phyloP scores from a whole-genome alignment of 2,329 filamentous ascomycete genomes.

The Fonsecaea nubica region DNA sequence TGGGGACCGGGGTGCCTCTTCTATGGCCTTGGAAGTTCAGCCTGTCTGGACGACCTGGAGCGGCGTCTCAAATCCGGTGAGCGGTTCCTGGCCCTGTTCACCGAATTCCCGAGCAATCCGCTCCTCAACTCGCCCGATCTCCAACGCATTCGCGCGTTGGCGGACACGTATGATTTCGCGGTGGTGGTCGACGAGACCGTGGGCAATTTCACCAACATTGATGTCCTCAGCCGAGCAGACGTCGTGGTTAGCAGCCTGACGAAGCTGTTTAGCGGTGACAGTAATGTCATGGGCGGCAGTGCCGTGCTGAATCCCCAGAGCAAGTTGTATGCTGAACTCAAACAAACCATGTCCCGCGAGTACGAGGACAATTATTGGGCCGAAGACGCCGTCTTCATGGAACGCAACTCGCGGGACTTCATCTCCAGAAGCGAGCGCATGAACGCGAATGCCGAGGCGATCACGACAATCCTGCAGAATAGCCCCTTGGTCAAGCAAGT shows the following conservation, averaged over 20 bases:
- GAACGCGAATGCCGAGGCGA: slow-evolving; percentile 82
- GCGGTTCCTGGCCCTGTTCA: slow-evolving; percentile 82
- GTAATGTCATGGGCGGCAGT: slow-evolving; percentile 95
- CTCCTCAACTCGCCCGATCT: slow-evolving; percentile 85
- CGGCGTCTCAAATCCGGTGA: slow-evolving; percentile 72
- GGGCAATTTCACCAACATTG: slow-evolving; percentile 93
- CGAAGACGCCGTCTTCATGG: slow-evolving; percentile 92
- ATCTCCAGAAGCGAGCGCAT: slow-evolving; percentile 79
- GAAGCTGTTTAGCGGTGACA: slow-evolving; percentile 96
- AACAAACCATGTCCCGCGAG: slow-evolving; percentile 65
- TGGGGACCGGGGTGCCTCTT: slow-evolving; percentile 89
- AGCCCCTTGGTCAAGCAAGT: slow-evolving; percentile 74
- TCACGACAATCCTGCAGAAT: slow-evolving; percentile 72
- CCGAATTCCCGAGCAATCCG: slow-evolving; percentile 94
- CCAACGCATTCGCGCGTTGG: slow-evolving; percentile 76
- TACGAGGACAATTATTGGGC: slow-evolving; percentile 94
- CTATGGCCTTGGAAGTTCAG: slow-evolving; percentile 78
- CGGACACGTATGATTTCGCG: slow-evolving; percentile 83
- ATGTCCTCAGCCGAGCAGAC: slow-evolving; percentile 87
- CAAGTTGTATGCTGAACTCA: slow-evolving; percentile 73
- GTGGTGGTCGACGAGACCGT: slow-evolving; percentile 96
- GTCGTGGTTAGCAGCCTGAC: slow-evolving; percentile 93
- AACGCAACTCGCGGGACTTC: slow-evolving; percentile 95
- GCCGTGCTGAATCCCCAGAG: slow-evolving; percentile 67
- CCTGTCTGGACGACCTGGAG: slow-evolving; percentile 86